These are phyloP conservation scores for Glonium stellatum DNA, from an alignment of 495 filamentous ascomycete genomes.

Conservation along the genomic window DNA sequence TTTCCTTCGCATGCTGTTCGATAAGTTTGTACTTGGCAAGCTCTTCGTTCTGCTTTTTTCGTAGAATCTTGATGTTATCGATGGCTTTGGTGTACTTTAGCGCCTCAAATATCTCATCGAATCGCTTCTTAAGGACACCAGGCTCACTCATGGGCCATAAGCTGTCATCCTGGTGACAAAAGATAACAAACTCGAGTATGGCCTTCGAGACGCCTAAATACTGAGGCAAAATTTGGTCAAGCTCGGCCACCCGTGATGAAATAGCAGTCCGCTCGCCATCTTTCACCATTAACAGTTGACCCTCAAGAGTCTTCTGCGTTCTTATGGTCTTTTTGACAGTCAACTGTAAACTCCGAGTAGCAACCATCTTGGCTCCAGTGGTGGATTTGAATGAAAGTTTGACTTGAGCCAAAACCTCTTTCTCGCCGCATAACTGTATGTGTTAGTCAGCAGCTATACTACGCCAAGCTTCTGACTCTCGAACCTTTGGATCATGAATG, in stretches of 20 bases:
- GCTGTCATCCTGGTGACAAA: constrained; percentile 97
- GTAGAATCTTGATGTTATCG: constrained; percentile 77
- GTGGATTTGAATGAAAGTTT: constrained; percentile 78
- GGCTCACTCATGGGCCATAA: constrained; percentile 97
- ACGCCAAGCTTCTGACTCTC: not conserved
- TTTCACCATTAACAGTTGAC: constrained; percentile 61
- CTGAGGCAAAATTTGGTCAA: constrained; percentile 76
- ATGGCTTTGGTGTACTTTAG: constrained; percentile 95
- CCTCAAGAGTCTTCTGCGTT: constrained; percentile 72
- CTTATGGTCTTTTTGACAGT: constrained; percentile 74
- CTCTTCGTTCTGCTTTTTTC: constrained; percentile 75
- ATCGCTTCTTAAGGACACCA: constrained; percentile 73
- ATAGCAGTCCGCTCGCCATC: constrained; percentile 73
- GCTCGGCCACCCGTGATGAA: constrained; percentile 69
- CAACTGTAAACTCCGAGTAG: constrained; percentile 74
- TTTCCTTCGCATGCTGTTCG: constrained; percentile 69
- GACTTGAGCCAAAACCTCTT: constrained; percentile 84
- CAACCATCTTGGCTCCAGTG: constrained; percentile 67
- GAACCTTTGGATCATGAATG: constrained; percentile 86
- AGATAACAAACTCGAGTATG: constrained; percentile 88
- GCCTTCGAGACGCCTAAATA: constrained; percentile 87
- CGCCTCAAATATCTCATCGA: constrained; percentile 97
- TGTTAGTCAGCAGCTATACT: not conserved
- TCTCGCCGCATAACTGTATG: constrained; percentile 68
- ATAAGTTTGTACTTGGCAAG: constrained; percentile 61